A percentile compares a stretch with the other conserved stretches of the same genome.
phyloP scores from a whole-genome alignment of 2,329 filamentous ascomycete species.

The Xylariomycetidae sp. region DNA sequence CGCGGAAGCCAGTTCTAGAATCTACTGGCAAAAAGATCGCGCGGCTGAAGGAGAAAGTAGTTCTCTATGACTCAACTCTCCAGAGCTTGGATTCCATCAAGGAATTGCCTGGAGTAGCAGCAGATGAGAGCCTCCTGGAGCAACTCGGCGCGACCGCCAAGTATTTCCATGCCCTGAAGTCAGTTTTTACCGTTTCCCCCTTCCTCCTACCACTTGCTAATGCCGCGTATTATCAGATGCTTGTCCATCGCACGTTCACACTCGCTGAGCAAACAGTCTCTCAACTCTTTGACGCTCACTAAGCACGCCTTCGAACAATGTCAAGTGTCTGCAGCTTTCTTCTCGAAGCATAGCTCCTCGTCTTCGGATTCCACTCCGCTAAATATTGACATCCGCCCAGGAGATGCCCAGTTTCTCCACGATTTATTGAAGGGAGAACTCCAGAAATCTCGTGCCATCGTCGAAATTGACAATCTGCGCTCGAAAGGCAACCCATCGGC shows the following conservation, averaged over 20 bases:
- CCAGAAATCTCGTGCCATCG: slow-evolving; percentile 76
- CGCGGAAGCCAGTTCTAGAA: slow-evolving; percentile 39
- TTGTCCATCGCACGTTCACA: slow-evolving; percentile 84
- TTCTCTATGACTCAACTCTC: slow-evolving; percentile 84
- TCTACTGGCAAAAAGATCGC: slow-evolving; percentile 69
- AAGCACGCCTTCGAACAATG: slow-evolving; percentile 63
- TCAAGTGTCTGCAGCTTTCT: slow-evolving; percentile 41
- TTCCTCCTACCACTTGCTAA: slow-evolving; percentile 6
- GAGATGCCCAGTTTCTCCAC: slow-evolving; percentile 53
- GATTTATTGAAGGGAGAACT: slow-evolving; percentile 63
- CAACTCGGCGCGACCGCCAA: slow-evolving; percentile 72
- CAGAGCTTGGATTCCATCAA: slow-evolving; percentile 88
- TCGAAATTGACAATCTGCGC: slow-evolving; percentile 67
- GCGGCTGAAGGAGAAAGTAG: slow-evolving; percentile 77
- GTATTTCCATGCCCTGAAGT: slow-evolving; percentile 90
- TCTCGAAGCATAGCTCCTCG: slow-evolving; percentile 33
- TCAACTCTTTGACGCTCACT: slow-evolving; percentile 81
- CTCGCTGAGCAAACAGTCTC: slow-evolving; percentile 61
- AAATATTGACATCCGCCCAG: slow-evolving; percentile 60
- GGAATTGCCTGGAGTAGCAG: slow-evolving; percentile 82
- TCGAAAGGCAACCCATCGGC: slow-evolving; percentile 38
- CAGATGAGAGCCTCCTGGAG: slow-evolving; percentile 67
- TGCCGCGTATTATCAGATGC: slow-evolving; percentile 46
- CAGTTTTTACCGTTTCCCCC: slow-evolving; percentile 25
- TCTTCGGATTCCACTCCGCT: slow-evolving; percentile 42